A percentile compares a stretch with the other conserved stretches of the same genome.
These are phyloP conservation scores for Ophiorrhiza pumila DNA, from an alignment of 257 asterid genomes.

Conservation along the genomic window DNA sequence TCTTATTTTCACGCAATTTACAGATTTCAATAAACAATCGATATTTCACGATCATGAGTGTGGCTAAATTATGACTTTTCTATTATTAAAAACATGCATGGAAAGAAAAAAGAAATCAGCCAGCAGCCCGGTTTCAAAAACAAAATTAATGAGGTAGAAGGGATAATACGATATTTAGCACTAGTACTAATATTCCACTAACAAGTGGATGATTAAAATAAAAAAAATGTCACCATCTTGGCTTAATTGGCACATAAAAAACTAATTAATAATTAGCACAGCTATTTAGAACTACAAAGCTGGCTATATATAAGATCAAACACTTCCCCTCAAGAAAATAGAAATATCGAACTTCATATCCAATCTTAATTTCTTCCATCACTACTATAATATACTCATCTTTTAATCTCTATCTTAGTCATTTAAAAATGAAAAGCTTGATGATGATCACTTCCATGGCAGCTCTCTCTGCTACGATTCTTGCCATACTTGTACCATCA, in stretches of 20 bases:
- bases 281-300: background rate
- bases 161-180: slow-evolving; percentile 1
- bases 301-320: background rate
- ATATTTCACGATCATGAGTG: no score
- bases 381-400: background rate
- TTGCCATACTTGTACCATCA: background rate
- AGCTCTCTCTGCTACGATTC: background rate
- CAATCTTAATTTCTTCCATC: background rate
- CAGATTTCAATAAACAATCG: no score
- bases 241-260: slow-evolving; percentile 3
- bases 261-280: no score
- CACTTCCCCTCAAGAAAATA: background rate
- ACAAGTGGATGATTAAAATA: background rate
- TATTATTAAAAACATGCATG: no score
- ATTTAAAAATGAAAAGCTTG: slow-evolving; percentile 1
- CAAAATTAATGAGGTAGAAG: background rate
- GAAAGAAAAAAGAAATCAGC: background rate
- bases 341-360: background rate
- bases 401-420: background rate
- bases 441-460: slow-evolving; percentile 6
- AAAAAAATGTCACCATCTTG: background rate
- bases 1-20: no score
- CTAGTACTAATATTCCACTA: background rate
- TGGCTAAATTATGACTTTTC: no score
- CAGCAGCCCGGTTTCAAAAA: background rate